Evolutionary conservation across 1,284 basidiomycete genomes (phyloP), one percentile per base, ranked within the genome.

Genomic region (Inonotus obliquus): DNA sequence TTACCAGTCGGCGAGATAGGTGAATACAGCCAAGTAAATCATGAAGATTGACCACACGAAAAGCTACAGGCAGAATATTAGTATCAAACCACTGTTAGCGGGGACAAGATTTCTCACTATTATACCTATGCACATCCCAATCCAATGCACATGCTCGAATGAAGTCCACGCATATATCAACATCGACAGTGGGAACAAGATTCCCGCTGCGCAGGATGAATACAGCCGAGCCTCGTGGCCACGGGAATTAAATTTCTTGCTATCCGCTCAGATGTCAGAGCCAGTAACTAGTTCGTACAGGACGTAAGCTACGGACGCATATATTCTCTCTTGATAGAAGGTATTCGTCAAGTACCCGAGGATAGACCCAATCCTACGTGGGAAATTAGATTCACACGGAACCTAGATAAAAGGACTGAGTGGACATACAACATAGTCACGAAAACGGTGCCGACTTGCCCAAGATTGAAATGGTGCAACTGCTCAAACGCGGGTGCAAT

Each of bases 171-270:
- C 87, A 70, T 80, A 87, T 44, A 87, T 82, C 72, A 88, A 84
- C 77, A 89, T 86, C 7, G 83, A 83, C 1, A 77, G 68, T 0
- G 88, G 85, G 59, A 91, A 79, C 6, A 85, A 67, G 17, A 91
- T 63, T 0, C 81, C 87, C 0, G 86, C 89, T 9, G 79, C 71
- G 72, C 88, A 87, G 2, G 88, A 84, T 19, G 76, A 73, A 65
- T 88, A 91, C 23, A 94, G 73, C 10, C 91, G 80, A 0, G 91
- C 91, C 73, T 93, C 91, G 0, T 89, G 85, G 0, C 89, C 89
- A 48, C 79, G 74, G 14, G 68, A 77, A 1, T 74, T 71, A 19
- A 83, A 79, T 63, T 85, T 74, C 69, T 82, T 81, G 47, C 84
- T 87, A 64, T 44, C 55, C 17, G 6, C 23, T 23, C 10, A n/a